Percentiles rank a stretch among this genome's conserved stretches.
phyloP scores from a whole-genome alignment of 148 eudicot genomes.

The Heliosperma pusillum region DNA sequence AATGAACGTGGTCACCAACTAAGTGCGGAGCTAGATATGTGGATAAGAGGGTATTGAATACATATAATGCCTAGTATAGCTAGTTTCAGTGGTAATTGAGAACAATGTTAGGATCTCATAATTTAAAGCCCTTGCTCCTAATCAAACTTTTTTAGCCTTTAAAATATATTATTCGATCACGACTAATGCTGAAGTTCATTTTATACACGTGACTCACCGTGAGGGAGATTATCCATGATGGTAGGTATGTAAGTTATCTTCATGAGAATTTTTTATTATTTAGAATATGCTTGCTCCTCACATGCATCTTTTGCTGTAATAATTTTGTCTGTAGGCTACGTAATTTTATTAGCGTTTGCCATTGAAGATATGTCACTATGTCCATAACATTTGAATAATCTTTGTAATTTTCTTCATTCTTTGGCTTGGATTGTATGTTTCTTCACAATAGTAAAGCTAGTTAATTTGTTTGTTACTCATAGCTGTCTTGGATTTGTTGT shows the following conservation, averaged over 20 bases:
- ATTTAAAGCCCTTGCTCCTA: background rate
- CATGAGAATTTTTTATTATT: no score
- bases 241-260: no score
- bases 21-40: background rate
- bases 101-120: background rate
- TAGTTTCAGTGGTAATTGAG: background rate
- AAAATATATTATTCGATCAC: background rate
- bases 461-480: background rate
- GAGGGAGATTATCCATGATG: background rate
- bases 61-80: background rate
- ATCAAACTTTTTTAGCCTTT: conserved; percentile 2
- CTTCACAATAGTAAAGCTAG: background rate
- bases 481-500: background rate
- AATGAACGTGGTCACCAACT: background rate
- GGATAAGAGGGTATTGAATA: no score
- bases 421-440: background rate
- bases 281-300: background rate
- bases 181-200: background rate
- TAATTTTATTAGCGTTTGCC: background rate
- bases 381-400: background rate
- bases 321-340: no score
- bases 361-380: background rate
- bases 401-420: background rate
- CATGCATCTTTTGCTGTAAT: background rate
- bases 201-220: background rate